These are phyloP conservation scores for Prunus mume DNA, from an alignment of 306 rosid genomes.

Conservation along the genomic window DNA sequence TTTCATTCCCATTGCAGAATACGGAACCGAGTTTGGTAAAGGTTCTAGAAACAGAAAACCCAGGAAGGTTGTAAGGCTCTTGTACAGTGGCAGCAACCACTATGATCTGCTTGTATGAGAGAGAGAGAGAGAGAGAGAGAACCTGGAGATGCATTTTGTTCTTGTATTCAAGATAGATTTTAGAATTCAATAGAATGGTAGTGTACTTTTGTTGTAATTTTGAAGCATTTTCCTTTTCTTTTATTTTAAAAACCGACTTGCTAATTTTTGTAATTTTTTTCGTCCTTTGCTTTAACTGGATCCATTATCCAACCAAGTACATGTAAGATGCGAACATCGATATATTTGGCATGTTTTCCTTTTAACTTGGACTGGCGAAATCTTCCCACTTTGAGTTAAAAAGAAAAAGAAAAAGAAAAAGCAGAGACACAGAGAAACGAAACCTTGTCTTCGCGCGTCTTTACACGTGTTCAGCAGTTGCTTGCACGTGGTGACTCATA, in stretches of 20 bases:
- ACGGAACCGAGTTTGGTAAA: conserved; percentile 75
- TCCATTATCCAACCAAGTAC: background rate
- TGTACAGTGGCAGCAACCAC: conserved; percentile 85
- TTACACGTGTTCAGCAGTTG: background rate
- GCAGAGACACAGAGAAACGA: background rate
- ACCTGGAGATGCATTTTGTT: conserved; percentile 17
- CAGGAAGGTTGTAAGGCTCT: conserved; percentile 68
- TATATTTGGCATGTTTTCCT: background rate
- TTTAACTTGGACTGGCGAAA: background rate
- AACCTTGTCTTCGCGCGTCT: background rate
- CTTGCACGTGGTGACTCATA: background rate
- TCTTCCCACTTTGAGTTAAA: background rate
- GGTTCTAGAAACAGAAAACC: conserved; percentile 41
- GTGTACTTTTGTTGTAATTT: background rate
- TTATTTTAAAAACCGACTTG: background rate
- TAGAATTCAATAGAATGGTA: background rate
- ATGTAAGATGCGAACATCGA: background rate
- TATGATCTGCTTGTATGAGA: conserved; percentile 81
- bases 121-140: background rate
- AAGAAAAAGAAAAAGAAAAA: background rate
- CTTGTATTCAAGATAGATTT: background rate
- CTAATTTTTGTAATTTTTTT: too few species aligned
- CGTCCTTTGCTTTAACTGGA: background rate
- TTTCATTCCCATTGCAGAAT: conserved; percentile 87
- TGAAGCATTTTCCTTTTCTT: background rate